These are phyloP conservation scores for Solanum bulbocastanum DNA, from an alignment of 257 asterid species.

Conservation along the genomic window DNA sequence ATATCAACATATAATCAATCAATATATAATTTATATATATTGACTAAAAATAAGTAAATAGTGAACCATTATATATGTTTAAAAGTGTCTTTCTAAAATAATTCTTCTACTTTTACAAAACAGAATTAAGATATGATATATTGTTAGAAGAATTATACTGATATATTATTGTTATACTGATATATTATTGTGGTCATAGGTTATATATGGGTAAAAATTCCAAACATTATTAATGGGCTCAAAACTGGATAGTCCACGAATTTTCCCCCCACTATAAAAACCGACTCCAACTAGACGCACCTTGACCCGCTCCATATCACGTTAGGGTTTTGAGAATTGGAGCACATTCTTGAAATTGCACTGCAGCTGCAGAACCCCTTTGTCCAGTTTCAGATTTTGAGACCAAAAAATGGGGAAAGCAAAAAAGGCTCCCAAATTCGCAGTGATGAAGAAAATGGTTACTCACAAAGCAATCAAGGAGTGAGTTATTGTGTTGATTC, in stretches of 20 bases:
- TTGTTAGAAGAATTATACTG: accelerated
- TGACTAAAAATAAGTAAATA: neutral
- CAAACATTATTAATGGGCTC: neutral
- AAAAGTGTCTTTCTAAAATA: neutral
- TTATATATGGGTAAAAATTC: neutral
- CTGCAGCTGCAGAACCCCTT: neutral
- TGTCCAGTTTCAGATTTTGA: neutral
- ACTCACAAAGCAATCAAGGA: constrained; percentile 65
- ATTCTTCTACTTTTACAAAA: too few relatives aligned
- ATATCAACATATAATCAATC: too few relatives aligned
- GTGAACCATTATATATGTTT: neutral
- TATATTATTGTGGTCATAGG: neutral
- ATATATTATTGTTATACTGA: neutral
- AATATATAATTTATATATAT: too few relatives aligned
- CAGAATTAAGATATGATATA: too few relatives aligned
- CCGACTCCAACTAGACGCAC: neutral
- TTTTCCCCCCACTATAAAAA: neutral
- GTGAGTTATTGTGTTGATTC: constrained; percentile 18
- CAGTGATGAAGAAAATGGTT: constrained; percentile 76
- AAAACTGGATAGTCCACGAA: neutral
- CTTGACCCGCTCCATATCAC: neutral
- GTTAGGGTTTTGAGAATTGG: neutral
- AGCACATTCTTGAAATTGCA: neutral
- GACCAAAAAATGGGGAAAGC: constrained; percentile 66
- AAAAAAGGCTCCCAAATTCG: constrained; percentile 73